Evolutionary conservation across 352 stramenopile species (phyloP).

Genomic region (Phytophthora melonis): DNA sequence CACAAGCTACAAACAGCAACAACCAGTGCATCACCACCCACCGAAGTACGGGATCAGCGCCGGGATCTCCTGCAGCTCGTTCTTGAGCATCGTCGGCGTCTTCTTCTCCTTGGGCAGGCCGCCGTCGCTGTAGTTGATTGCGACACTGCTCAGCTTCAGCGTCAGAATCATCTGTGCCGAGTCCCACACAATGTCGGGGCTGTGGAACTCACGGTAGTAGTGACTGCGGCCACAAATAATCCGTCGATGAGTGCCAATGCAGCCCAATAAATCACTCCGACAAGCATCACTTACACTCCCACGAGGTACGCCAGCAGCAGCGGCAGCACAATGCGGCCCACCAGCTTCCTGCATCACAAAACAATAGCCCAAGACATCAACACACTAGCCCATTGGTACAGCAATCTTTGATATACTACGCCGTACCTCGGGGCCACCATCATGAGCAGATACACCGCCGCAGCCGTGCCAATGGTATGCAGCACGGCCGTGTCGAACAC

Average conservation of each 20-base stretch:
- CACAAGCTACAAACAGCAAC: background rate
- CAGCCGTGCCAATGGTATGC: conserved; percentile 70
- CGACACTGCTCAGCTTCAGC: conserved; percentile 82
- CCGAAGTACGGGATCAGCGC: conserved; percentile 79
- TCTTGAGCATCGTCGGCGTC: conserved; percentile 75
- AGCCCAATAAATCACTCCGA: background rate
- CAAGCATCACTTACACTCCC: conserved; percentile 49
- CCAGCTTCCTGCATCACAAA: conserved; percentile 50
- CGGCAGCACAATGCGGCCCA: conserved; percentile 72
- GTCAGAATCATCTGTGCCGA: conserved; percentile 89
- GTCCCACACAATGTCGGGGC: conserved; percentile 85
- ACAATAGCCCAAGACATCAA: conserved; percentile 2
- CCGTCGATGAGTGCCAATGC: conserved; percentile 1
- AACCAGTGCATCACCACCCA: conserved; percentile 29
- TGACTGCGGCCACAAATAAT: conserved; percentile 50
- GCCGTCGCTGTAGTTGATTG: conserved; percentile 87
- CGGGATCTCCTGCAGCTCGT: conserved; percentile 72
- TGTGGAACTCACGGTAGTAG: conserved; percentile 88
- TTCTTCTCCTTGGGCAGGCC: conserved; percentile 78
- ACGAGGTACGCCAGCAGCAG: conserved; percentile 77
- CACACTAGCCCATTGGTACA: conserved; percentile 2
- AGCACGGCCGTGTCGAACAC: conserved; percentile 85
- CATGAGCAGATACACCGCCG: conserved; percentile 78
- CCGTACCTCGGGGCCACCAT: conserved; percentile 64
- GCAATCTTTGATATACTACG: conserved; percentile 1